Percentiles rank a stretch among this genome's conserved stretches.
Conservation (phyloP, 1,139 yeast genomes). For the Pichia sp. region DNA sequence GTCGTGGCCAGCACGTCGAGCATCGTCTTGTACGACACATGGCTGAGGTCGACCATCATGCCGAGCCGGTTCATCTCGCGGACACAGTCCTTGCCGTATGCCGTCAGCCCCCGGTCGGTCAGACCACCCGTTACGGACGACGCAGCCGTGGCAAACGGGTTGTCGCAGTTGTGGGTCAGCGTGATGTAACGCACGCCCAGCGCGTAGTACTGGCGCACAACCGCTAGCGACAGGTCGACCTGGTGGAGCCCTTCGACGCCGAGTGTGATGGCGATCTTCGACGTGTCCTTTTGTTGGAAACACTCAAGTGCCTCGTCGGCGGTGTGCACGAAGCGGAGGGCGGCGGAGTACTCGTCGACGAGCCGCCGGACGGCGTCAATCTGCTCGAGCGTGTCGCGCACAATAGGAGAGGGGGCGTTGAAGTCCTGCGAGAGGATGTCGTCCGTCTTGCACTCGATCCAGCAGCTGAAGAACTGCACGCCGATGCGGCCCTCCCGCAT, state of each 20-base stretch:
- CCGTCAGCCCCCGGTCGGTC: constrained; percentile 42
- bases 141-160: constrained; percentile 54
- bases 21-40: constrained; percentile 50
- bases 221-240: constrained; percentile 45
- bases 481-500: constrained; percentile 41
- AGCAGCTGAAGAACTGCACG: constrained; percentile 45
- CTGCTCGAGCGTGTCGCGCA: constrained; percentile 50
- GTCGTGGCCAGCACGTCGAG: constrained; percentile 39
- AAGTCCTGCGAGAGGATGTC: constrained; percentile 40
- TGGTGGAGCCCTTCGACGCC: constrained; percentile 55
- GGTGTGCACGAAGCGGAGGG: constrained; percentile 39
- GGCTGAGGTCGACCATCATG: constrained; percentile 50
- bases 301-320: constrained; percentile 38
- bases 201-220: constrained; percentile 44
- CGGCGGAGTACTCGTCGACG: constrained; percentile 37
- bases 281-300: constrained; percentile 29
- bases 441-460: constrained; percentile 40
- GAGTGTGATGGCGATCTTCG: constrained; percentile 43
- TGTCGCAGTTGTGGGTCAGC: constrained; percentile 51
- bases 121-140: constrained; percentile 42
- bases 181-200: constrained; percentile 51
- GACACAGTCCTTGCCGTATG: constrained; percentile 39
- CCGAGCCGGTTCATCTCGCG: constrained; percentile 50
- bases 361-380: constrained; percentile 47
- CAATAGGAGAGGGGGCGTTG: constrained; percentile 38